A percentile compares a stretch with the other conserved stretches of the same genome.
Conservation (phyloP, 345 rosid species). For the Sapria himalayana region DNA sequence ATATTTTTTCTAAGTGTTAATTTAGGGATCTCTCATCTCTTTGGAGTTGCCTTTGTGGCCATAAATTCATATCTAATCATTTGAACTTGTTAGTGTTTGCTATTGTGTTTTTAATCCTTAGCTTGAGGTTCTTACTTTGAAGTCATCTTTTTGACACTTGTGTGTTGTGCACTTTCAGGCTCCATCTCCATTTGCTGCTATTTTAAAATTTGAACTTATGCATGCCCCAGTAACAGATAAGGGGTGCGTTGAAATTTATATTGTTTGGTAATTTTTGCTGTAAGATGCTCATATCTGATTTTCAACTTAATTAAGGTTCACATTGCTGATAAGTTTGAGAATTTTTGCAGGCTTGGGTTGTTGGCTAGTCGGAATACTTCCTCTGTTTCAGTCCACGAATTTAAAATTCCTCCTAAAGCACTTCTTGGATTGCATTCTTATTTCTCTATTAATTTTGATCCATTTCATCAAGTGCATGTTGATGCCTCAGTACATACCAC, state of each 20-base stretch:
- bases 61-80: no score
- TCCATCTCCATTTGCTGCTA: constrained; percentile 47
- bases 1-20: no score
- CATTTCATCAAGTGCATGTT: constrained; percentile 60
- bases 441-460: constrained; percentile 82
- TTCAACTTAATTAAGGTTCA: no score
- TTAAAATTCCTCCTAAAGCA: constrained; percentile 80
- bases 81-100: neutral
- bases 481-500: constrained; percentile 63
- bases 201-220: constrained; percentile 84
- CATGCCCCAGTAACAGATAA: constrained; percentile 42
- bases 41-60: no score
- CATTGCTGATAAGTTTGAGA: no score
- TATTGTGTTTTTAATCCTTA: neutral
- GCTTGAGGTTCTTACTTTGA: no score
- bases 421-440: constrained; percentile 84
- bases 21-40: no score
- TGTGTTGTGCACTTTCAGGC: constrained; percentile 22
- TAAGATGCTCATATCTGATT: no score
- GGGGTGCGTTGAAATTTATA: constrained; percentile 16
- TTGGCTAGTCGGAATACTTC: constrained; percentile 30
- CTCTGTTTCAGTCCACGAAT: constrained; percentile 63
- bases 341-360: constrained; percentile 28
- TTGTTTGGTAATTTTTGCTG: constrained; percentile 8
- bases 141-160: constrained; percentile 4